These are phyloP conservation scores for Zygosaccharomyces pseudorouxii DNA, from an alignment of 805 yeast species.

Conservation along the genomic window DNA sequence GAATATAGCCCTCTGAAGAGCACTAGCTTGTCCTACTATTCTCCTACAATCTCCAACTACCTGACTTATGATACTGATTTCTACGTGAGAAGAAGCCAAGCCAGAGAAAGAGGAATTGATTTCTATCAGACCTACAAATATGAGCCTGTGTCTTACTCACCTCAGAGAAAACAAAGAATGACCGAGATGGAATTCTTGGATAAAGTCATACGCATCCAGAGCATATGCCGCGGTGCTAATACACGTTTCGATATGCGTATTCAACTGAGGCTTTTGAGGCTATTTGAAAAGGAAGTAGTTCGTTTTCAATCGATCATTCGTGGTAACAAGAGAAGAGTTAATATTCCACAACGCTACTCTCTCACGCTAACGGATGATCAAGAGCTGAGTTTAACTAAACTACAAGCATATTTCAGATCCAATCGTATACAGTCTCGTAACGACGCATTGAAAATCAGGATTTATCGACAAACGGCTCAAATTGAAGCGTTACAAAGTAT, in stretches of 20 bases:
- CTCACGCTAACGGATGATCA: conserved; percentile 2
- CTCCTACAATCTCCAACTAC: conserved; percentile 31
- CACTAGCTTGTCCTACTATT: conserved; percentile 30
- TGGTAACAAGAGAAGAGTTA: conserved; percentile 40
- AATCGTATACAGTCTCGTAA: conserved; percentile 24
- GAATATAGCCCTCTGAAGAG: conserved; percentile 28
- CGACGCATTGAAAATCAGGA: conserved; percentile 24
- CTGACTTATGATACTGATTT: conserved; percentile 29
- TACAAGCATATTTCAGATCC: conserved; percentile 61
- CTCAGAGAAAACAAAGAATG: conserved; percentile 29
- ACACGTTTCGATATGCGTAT: conserved; percentile 62
- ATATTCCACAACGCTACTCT: neutral
- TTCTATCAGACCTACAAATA: conserved; percentile 24
- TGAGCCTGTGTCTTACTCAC: conserved; percentile 28
- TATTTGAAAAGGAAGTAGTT: conserved; percentile 49
- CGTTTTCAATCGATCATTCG: conserved; percentile 48
- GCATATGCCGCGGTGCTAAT: conserved; percentile 64
- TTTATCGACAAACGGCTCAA: conserved; percentile 25
- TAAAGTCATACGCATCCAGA: conserved; percentile 52
- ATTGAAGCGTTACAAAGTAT: conserved; percentile 37
- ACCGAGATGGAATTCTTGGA: conserved; percentile 30
- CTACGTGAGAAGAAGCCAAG: conserved; percentile 29
- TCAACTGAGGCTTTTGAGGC: conserved; percentile 53
- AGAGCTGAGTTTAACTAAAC: conserved; percentile 35
- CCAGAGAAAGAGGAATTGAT: conserved; percentile 23